These are phyloP conservation scores for Fusarium anguioides DNA, from an alignment of 2,329 filamentous ascomycete species.

Conservation along the genomic window DNA sequence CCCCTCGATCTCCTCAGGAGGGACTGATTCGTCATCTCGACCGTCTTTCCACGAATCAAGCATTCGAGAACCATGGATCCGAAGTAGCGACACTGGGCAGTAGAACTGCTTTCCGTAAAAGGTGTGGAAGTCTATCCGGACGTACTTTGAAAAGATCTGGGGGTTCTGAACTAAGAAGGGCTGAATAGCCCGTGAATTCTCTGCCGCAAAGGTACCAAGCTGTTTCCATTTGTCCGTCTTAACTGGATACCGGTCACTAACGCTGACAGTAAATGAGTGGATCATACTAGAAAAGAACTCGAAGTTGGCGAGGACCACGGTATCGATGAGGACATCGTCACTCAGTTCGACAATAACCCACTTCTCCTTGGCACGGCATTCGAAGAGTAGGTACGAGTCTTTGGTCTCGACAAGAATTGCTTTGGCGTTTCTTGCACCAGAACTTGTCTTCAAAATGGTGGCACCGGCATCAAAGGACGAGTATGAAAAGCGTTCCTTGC, in stretches of 20 bases:
- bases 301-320: constrained; percentile 96
- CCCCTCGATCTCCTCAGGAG: constrained; percentile 33
- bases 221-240: constrained; percentile 93
- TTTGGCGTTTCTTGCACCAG: constrained; percentile 86
- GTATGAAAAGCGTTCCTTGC: constrained; percentile 97
- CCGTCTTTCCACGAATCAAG: constrained; percentile 89
- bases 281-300: constrained; percentile 99
- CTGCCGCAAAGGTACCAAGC: constrained; percentile 87
- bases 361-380: constrained; percentile 87
- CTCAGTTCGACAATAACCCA: constrained; percentile 95
- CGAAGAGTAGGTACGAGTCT: constrained; percentile 97
- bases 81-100: constrained; percentile 88
- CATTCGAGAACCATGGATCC: constrained; percentile 96
- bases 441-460: constrained; percentile 89
- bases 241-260: constrained; percentile 93
- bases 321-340: constrained; percentile 88
- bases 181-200: constrained; percentile 93
- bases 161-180: constrained; percentile 95
- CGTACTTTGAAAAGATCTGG: constrained; percentile 93
- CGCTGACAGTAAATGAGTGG: constrained; percentile 87
- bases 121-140: constrained; percentile 89
- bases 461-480: constrained; percentile 97
- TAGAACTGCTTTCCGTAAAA: constrained; percentile 98
- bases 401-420: constrained; percentile 96
- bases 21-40: constrained; percentile 70